phyloP scores from a whole-genome alignment of 495 filamentous ascomycete species.

The Coniosporium apollinis region DNA sequence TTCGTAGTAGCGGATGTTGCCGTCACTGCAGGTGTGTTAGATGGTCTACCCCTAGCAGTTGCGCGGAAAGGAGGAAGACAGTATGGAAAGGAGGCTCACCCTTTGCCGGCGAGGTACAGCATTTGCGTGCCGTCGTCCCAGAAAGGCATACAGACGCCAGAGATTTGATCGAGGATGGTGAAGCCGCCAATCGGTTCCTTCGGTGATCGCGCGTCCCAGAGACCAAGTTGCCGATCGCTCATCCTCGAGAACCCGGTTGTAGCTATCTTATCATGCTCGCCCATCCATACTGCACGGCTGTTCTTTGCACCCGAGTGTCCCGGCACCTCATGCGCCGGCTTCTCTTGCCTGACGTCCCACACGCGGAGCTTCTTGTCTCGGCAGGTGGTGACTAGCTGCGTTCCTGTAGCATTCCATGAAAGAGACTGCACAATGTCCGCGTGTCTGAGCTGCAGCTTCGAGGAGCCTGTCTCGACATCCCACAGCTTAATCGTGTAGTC shows the following conservation, averaged over 20 bases:
- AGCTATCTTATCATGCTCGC: conserved; percentile 83
- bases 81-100: conserved; percentile 55
- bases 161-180: conserved; percentile 76
- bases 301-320: conserved; percentile 93
- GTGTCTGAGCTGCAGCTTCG: conserved; percentile 60
- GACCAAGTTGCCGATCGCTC: conserved; percentile 88
- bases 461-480: conserved; percentile 71
- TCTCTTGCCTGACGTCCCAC: conserved; percentile 92
- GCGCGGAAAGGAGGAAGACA: neutral
- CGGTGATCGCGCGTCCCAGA: conserved; percentile 81
- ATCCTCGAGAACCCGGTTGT: conserved; percentile 96
- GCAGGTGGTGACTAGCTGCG: conserved; percentile 79
- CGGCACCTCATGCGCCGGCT: conserved; percentile 62
- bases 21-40: conserved; percentile 43
- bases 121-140: conserved; percentile 95
- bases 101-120: conserved; percentile 88
- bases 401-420: conserved; percentile 88
- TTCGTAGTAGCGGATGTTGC: conserved; percentile 97
- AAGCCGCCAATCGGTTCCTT: conserved; percentile 76
- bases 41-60: conserved; percentile 2
- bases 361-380: conserved; percentile 95
- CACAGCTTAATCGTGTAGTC: conserved; percentile 92
- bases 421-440: conserved; percentile 85
- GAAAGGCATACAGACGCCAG: conserved; percentile 97
- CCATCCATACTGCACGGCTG: conserved; percentile 90